Evolutionary conservation across 768 basidiomycete species (phyloP).

Genomic region (Boletus tomentosulus): DNA sequence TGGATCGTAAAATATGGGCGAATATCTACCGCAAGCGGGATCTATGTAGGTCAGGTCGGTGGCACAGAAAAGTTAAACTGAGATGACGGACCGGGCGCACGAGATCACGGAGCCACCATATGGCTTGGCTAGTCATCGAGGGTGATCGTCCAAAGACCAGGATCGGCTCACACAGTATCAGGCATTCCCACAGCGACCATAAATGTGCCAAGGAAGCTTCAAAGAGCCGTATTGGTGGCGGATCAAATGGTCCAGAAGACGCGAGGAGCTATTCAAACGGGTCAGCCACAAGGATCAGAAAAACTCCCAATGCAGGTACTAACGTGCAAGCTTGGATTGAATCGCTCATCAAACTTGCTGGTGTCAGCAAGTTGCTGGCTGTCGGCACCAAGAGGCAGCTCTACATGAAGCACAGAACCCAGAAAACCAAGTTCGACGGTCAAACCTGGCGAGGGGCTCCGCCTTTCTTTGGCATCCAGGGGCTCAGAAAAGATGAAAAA

Average conservation of each 20-base stretch:
- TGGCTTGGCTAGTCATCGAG: slow-evolving; percentile 75
- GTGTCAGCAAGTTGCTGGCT: slow-evolving; percentile 69
- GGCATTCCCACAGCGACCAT: slow-evolving; percentile 92
- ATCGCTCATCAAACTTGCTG: slow-evolving; percentile 46
- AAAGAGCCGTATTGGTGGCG: slow-evolving; percentile 56
- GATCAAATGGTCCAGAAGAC: slow-evolving; percentile 53
- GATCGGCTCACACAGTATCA: slow-evolving; percentile 87
- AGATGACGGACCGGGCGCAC: slow-evolving; percentile 63
- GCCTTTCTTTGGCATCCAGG: slow-evolving; percentile 60
- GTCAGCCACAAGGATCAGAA: background rate
- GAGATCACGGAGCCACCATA: slow-evolving; percentile 91
- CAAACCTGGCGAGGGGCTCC: slow-evolving; percentile 59
- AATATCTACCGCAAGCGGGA: slow-evolving; percentile 80
- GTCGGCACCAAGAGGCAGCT: slow-evolving; percentile 64
- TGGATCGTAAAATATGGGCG: slow-evolving; percentile 97
- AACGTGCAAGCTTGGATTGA: slow-evolving; percentile 52
- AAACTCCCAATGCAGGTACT: background rate
- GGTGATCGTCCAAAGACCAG: slow-evolving; percentile 79
- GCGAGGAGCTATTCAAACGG: slow-evolving; percentile 56
- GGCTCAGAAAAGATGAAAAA: slow-evolving; percentile 7
- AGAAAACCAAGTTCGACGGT: slow-evolving; percentile 80
- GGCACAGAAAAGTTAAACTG: background rate
- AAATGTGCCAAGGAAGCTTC: slow-evolving; percentile 62
- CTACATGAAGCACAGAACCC: slow-evolving; percentile 67
- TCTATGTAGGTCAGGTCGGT: slow-evolving; percentile 38